Base-by-base conservation (phyloP, 306 rosid genomes). In the Sechiopsis laciniata region DNA sequence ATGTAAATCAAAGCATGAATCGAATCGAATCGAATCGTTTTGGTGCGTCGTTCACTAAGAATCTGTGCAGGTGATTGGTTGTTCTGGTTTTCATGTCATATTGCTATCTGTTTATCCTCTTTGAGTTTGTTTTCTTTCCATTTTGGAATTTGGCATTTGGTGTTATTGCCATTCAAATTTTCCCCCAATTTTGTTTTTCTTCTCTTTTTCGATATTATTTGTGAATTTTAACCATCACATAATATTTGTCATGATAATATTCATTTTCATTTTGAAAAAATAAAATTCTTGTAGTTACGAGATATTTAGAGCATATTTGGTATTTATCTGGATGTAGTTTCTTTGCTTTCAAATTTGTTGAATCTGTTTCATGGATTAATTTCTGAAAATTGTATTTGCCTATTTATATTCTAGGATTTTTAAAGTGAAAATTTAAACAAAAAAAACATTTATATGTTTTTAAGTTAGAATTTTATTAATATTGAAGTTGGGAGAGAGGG, bases 101-200 rank as follows among this genome's bases (percentile, higher is more conserved):
- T 17, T 45, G 72, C 72, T 67, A 67, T 67, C 55, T 67, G 72
- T 67, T 67, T 67, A 67, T 67, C 72, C 55, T 11, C 72, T 67
- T 45, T 3, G 35, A 46, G 6, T 67, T 67, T 67, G 72, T 67
- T 46, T 67, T 45, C 72, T 67, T 67, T 13, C 72, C 45, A 67
- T 67, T 67, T 67, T 45, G 54, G 55, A 64, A 21, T 17, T 66
- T 66, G 54, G 29, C 50, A 57, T 57, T 10, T 57, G 35, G 16
- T 26, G 6, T 35, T 21, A 21, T 1, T 21, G 32, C 63, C 15
- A 40, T 65, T 7, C 26, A 37, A 65, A 17, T 15, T 62, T 32
- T 22, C 7, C 16, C 19, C 15, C n/a, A 29, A 29, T 29, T 32
- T 32, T 32, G 4, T 9, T 37, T 63, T 9, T 63, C 8, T n/a